phyloP scores from a whole-genome alignment of 257 asterid genomes.

The Forsythia suspensa region DNA sequence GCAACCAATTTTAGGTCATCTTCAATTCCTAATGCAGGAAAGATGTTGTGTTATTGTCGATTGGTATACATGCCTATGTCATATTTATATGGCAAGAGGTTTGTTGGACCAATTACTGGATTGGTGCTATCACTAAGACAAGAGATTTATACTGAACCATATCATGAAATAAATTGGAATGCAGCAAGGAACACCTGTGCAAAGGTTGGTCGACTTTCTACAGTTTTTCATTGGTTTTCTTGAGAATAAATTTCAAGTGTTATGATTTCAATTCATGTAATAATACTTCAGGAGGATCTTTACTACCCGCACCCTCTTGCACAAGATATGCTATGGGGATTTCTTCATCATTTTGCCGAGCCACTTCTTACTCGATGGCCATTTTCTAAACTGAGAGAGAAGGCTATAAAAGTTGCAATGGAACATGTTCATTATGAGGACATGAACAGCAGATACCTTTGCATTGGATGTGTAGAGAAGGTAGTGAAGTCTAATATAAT shows the following conservation, averaged over 20 bases:
- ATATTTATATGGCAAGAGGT: constrained; percentile 89
- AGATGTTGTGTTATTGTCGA: constrained; percentile 99
- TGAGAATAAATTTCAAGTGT: background rate
- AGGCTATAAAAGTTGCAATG: constrained; percentile 42
- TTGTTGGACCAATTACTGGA: constrained; percentile 89
- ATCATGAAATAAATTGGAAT: constrained; percentile 92
- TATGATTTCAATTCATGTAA: background rate
- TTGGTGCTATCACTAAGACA: constrained; percentile 83
- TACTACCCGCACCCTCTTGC: constrained; percentile 92
- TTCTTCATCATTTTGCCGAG: constrained; percentile 78
- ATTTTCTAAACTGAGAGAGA: constrained; percentile 40
- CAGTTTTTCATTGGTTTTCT: background rate
- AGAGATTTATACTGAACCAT: constrained; percentile 74
- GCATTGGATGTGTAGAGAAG: constrained; percentile 56
- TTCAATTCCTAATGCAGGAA: constrained; percentile 52
- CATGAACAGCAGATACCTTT: constrained; percentile 44
- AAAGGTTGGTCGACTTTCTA: constrained; percentile 60
- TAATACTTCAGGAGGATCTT: constrained; percentile 82
- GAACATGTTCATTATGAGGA: constrained; percentile 60
- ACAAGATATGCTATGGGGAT: constrained; percentile 88
- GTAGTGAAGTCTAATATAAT: constrained; percentile 4
- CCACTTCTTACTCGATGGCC: constrained; percentile 86
- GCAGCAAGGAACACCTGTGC: constrained; percentile 88
- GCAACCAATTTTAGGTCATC: background rate
- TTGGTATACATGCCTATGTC: constrained; percentile 99